These are phyloP conservation scores for Apiotrichum domesticum DNA, from an alignment of 1,284 basidiomycete genomes.

Conservation along the genomic window DNA sequence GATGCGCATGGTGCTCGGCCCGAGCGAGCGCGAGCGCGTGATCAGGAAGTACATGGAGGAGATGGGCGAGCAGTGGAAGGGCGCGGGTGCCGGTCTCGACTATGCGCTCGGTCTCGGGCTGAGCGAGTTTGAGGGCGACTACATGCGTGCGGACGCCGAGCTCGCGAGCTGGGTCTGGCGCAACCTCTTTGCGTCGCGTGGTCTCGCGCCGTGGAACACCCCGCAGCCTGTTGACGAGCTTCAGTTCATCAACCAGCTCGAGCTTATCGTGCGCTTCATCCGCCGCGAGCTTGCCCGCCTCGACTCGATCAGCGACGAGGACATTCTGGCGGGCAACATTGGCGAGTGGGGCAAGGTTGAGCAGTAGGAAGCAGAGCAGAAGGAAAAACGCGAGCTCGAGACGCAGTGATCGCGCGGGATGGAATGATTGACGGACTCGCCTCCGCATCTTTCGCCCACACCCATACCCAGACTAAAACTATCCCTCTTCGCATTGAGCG, in stretches of 20 bases:
- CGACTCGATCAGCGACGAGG: slow-evolving; percentile 64
- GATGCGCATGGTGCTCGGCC: slow-evolving; percentile 69
- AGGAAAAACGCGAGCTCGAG: no score
- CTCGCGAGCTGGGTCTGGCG: slow-evolving; percentile 86
- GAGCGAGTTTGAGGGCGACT: slow-evolving; percentile 19
- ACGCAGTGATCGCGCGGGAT: no score
- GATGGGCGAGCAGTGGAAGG: slow-evolving; percentile 86
- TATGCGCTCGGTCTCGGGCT: slow-evolving; percentile 50
- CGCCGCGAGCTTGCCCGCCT: slow-evolving; percentile 69
- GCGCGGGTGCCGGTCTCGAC: slow-evolving; percentile 74
- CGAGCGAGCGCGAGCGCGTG: slow-evolving; percentile 66
- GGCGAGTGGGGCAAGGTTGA: slow-evolving; percentile 37
- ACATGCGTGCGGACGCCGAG: slow-evolving; percentile 57
- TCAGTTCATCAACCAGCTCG: slow-evolving; percentile 69
- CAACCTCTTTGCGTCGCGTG: slow-evolving; percentile 60
- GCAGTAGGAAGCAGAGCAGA: slow-evolving; percentile 2
- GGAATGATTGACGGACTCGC: no score
- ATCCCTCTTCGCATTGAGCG: no score
- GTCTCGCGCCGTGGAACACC: slow-evolving; percentile 23
- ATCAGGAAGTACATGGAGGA: slow-evolving; percentile 85
- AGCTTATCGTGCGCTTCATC: slow-evolving; percentile 67
- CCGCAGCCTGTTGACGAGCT: slow-evolving; percentile 51
- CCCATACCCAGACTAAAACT: no score
- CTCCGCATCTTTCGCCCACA: no score
- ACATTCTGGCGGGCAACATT: slow-evolving; percentile 54